Conservation (phyloP, 768 basidiomycete genomes). For the Phlebiopsis flavidoalba region DNA sequence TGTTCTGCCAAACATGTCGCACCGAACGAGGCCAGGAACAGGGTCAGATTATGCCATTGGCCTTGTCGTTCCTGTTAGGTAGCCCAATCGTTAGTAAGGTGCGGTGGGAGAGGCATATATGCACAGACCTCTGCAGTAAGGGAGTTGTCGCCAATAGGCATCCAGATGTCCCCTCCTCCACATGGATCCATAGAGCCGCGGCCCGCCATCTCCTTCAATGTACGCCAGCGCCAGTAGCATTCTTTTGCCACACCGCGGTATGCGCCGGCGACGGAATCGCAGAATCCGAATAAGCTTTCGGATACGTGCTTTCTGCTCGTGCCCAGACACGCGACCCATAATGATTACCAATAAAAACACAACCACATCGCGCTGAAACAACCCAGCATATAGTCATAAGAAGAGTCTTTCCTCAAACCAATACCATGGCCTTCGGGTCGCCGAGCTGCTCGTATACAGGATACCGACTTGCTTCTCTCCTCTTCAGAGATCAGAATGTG, state of each 20-base stretch:
- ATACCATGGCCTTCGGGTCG: constrained; percentile 63
- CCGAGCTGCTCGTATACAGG: constrained; percentile 76
- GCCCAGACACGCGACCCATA: constrained; percentile 65
- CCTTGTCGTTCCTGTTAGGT: constrained; percentile 56
- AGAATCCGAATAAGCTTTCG: constrained; percentile 65
- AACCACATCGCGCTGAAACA: background rate
- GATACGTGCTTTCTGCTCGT: constrained; percentile 74
- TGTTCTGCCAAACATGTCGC: constrained; percentile 57
- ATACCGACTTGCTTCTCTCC: constrained; percentile 60
- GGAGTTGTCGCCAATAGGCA: constrained; percentile 30
- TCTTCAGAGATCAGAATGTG: constrained; percentile 50
- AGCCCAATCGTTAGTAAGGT: constrained; percentile 9
- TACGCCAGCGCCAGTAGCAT: constrained; percentile 71
- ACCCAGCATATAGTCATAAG: background rate
- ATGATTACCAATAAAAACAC: no score
- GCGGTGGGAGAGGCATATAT: background rate
- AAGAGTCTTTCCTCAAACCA: constrained; percentile 36
- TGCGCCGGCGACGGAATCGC: constrained; percentile 62
- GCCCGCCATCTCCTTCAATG: constrained; percentile 55
- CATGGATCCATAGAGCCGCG: constrained; percentile 27
- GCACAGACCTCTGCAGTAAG: constrained; percentile 33
- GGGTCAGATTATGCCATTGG: constrained; percentile 83
- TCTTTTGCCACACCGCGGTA: constrained; percentile 81
- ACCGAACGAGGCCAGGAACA: constrained; percentile 73
- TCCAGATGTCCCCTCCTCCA: constrained; percentile 22